Base-by-base conservation (phyloP, 805 yeast genomes). In the Lipomyces chichibuensis region DNA sequence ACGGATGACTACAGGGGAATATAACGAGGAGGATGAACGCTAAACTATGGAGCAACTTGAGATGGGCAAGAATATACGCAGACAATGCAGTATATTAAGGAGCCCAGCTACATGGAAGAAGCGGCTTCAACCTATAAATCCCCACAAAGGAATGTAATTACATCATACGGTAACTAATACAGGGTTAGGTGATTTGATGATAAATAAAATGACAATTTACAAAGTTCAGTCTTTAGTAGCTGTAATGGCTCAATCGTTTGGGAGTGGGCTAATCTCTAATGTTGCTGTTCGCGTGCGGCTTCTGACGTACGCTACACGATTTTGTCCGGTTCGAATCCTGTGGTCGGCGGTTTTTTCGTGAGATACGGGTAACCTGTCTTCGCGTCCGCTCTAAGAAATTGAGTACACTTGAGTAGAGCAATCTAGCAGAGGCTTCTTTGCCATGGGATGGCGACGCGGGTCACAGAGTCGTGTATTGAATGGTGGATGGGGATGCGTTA, bases 381-480 rank as follows among this genome's bases (percentile, higher is more conserved):
- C 43, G 61, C 59, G 68, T 37, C 59, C 69, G 66, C 59, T 52
- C 52, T 67, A 65, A 65, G 71, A 39, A 8, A 43, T 60, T 53
- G 66, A 67, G 62, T 57, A 67, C 57, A 46, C 71, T 67, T 65
- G 66, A 67, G 71, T 67, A 62, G 69, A 67, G 71, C 66, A 65
- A 67, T 67, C 69, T 62, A 67, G 71, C 71, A 67, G 71, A 67
- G 71, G 62, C 35, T 64, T 67, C 66, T 51, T 64, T 60, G 69
- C 69, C 69, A 58, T 62, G 71, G 69, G 69, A 65, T 67, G 71
- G 71, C 71, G 71, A 55, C 57, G 32, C 71, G 71, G 71, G 58
- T 67, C 53, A 39, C 71, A 39, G 32, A 54, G 35, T n/a, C 51
- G 63, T 57, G 66, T 62, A 61, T 53, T 65, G 71, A 54, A 27